Evolutionary conservation across 2,329 filamentous ascomycete genomes (phyloP), one percentile per base, ranked within the genome.

Genomic region (Alternaria sp.): DNA sequence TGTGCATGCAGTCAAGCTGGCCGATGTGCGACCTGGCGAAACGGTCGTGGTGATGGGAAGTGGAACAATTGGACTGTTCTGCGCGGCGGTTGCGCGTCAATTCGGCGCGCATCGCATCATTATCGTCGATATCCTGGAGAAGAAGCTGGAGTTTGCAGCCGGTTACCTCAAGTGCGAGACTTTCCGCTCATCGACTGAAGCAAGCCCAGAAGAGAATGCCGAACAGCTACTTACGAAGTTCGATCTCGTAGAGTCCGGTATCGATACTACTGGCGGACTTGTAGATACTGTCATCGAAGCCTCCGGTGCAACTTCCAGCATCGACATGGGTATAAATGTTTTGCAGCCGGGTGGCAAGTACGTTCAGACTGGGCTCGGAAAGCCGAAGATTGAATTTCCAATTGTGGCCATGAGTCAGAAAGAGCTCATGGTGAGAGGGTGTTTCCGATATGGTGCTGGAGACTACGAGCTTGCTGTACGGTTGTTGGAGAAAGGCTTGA

Each of bases 311-410:
- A 92, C 96, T 82, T 91, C 89, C 79, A 94, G 91, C 77, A 90
- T 97, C 69, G 88, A 90, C 4, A 86, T 91, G 24, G 93, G 93
- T 44, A 93, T 97, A 75, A 93, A 92, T 86, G 88, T 92, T 16
- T 85, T 91, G 75, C 93, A 93, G 80, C 96, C 96, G 70, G 94
- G 94, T 64, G 94, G 94, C 66, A 96, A 95, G 81, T 94, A 97
- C 58, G 97, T 97, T 75, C 90, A 97, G 66, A 95, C 96, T 65
- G 94, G 94, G 22, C 92, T 97, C 9, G 94, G 94, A 65, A 93
- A 90, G 83, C 91, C 93, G 76, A 92, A 96, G 84, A 93, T 97
- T 82, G 92, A 87, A 78, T 90, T 97, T 66, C 94, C 94, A 22
- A 97, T 98, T 79, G 96, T 96, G 91, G 85, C 92, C 48, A 86